phyloP scores from a whole-genome alignment of 1,284 basidiomycete species.

The Pyrrhoderma lamaoense region DNA sequence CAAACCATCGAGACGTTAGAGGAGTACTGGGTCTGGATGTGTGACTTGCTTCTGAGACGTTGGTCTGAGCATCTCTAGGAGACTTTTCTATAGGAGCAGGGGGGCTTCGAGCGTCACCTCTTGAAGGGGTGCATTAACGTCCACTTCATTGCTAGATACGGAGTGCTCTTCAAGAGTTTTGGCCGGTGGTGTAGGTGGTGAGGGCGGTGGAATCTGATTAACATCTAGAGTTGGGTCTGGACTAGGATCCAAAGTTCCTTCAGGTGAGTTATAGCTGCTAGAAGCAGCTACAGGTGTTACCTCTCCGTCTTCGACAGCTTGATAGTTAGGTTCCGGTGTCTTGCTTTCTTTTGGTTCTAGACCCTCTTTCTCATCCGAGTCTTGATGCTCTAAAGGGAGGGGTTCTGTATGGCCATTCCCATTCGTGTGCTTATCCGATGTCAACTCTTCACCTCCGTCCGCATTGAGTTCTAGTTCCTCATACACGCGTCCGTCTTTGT shows the following conservation, averaged over 20 bases:
- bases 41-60: slow-evolving; percentile 2
- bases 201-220: too few relatives aligned
- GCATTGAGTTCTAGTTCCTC: not conserved
- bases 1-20: slow-evolving; percentile 11
- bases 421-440: not conserved
- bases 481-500: slow-evolving; percentile 7
- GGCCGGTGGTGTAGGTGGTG: slow-evolving; percentile 13
- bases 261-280: slow-evolving; percentile 5
- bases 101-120: slow-evolving; percentile 14
- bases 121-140: slow-evolving; percentile 8
- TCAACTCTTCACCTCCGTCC: not conserved
- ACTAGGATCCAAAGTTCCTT: not conserved
- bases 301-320: not conserved
- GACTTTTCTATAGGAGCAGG: slow-evolving; percentile 17
- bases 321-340: too few relatives aligned
- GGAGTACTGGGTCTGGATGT: slow-evolving; percentile 11
- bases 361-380: not conserved
- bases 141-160: not conserved
- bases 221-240: too few relatives aligned
- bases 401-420: not conserved
- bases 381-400: not conserved
- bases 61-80: not conserved
- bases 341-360: not conserved
- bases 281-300: not conserved
- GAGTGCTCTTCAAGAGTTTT: slow-evolving; percentile 5